A percentile compares a stretch with the other conserved stretches of the same genome.
Evolutionary conservation across 1,284 basidiomycete genomes (phyloP).

Genomic region (Ceratobasidium sp.): DNA sequence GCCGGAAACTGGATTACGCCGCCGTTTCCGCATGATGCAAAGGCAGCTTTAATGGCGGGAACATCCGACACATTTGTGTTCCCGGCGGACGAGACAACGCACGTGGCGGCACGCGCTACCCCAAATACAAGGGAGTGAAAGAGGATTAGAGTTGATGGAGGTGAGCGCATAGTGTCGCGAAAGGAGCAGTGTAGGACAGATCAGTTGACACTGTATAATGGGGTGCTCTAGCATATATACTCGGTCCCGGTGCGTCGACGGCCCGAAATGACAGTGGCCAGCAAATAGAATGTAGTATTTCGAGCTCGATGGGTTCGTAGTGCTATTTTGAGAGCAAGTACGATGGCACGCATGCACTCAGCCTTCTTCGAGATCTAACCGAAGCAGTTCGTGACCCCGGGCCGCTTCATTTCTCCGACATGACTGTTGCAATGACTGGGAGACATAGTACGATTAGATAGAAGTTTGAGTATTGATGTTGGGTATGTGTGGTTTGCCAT

Average conservation of each 20-base stretch:
- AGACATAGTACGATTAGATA: not conserved
- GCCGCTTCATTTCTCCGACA: constrained; percentile 24
- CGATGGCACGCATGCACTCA: not conserved
- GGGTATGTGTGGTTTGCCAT: too few relatives aligned
- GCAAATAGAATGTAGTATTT: not conserved
- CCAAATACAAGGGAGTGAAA: constrained; percentile 12
- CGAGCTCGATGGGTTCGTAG: not conserved
- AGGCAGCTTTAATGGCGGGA: constrained; percentile 43
- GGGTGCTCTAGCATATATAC: not conserved
- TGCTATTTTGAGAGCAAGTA: constrained; percentile 19
- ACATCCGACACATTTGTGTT: constrained; percentile 39
- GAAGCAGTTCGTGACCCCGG: not conserved
- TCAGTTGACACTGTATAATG: not conserved
- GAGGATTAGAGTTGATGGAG: not conserved
- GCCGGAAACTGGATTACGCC: constrained; percentile 43
- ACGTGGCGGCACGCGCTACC: constrained; percentile 25
- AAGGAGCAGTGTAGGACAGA: not conserved
- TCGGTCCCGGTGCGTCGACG: not conserved
- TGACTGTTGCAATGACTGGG: constrained; percentile 16
- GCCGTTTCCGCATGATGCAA: constrained; percentile 40
- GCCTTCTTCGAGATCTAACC: not conserved
- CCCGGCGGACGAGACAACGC: constrained; percentile 33
- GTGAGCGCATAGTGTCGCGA: constrained; percentile 4
- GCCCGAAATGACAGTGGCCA: constrained; percentile 5
- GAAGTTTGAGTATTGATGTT: not conserved